Evolutionary conservation across 1,284 basidiomycete species (phyloP).

Genomic region (Psilocybe mexicana): DNA sequence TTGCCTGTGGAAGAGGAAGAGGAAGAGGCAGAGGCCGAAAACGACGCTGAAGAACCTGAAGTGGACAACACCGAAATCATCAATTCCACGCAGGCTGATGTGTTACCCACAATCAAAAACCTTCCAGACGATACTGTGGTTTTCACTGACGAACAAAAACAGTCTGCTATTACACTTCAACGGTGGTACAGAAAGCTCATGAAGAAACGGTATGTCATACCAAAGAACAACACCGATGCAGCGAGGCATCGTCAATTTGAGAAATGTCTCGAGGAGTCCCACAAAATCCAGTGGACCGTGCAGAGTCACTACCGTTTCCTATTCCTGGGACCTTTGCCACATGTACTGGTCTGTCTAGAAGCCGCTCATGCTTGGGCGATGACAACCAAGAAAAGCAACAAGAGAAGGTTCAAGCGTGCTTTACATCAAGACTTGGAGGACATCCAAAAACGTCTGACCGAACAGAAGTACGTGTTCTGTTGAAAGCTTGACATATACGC

Average conservation of each 20-base stretch:
- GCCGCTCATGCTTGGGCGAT: conserved; percentile 29
- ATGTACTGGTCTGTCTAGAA: conserved; percentile 47
- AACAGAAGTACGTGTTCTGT: conserved; percentile 29
- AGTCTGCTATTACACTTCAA: conserved; percentile 9
- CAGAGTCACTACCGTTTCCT: conserved; percentile 39
- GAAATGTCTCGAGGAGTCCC: conserved; percentile 19
- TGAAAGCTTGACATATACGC: background rate
- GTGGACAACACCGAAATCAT: conserved; percentile 22
- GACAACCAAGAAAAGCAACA: conserved; percentile 35
- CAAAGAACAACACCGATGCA: conserved; percentile 32
- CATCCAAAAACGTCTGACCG: conserved; percentile 30
- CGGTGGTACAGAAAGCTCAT: conserved; percentile 30
- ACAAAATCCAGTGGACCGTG: conserved; percentile 34
- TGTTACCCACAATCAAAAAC: too few relatives aligned
- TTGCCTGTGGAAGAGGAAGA: too few relatives aligned
- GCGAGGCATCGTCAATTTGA: conserved; percentile 31
- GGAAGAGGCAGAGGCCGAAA: conserved; percentile 11
- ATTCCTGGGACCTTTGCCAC: conserved; percentile 52
- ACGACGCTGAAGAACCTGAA: conserved; percentile 19
- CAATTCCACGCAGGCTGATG: conserved; percentile 23
- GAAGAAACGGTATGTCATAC: conserved; percentile 22
- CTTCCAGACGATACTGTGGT: too few relatives aligned
- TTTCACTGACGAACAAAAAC: too few relatives aligned
- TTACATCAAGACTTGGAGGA: conserved; percentile 35
- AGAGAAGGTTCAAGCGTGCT: conserved; percentile 31